A percentile compares a stretch with the other conserved stretches of the same genome.
Evolutionary conservation across 2,329 filamentous ascomycete genomes (phyloP).

Genomic region (Verticillium longisporum): DNA sequence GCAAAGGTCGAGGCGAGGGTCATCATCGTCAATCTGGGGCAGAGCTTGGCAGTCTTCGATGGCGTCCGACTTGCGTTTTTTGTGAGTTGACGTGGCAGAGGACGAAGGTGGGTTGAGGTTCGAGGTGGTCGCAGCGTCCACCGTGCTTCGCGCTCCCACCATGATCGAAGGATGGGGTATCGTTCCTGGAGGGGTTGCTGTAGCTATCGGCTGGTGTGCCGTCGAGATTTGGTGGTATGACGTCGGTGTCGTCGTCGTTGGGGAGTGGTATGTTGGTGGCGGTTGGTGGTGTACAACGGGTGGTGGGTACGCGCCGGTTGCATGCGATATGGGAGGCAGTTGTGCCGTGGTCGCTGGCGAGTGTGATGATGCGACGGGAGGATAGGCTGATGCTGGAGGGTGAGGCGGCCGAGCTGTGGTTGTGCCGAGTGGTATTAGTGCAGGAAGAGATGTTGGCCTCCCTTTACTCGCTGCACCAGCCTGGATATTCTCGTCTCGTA

Average conservation of each 20-base stretch:
- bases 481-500: not conserved
- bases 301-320: not conserved
- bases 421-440: not conserved
- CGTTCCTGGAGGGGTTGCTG: not conserved
- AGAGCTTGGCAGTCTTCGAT: not conserved
- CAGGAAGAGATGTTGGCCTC: not conserved
- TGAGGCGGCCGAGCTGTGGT: not conserved
- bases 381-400: not conserved
- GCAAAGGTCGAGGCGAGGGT: not conserved
- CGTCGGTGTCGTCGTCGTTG: not conserved
- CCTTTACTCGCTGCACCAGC: not conserved
- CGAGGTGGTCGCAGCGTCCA: not conserved
- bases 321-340: not conserved
- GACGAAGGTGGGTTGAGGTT: slow-evolving; percentile 3
- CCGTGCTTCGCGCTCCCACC: not conserved
- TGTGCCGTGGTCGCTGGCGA: not conserved
- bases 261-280: not conserved
- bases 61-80: slow-evolving; percentile 10
- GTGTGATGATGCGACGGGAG: not conserved
- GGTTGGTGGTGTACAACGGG: not conserved
- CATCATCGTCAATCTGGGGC: not conserved
- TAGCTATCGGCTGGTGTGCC: not conserved
- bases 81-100: not conserved
- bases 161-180: not conserved
- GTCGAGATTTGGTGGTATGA: not conserved